Percentiles rank a stretch among this genome's conserved stretches.
These are phyloP conservation scores for Boletus semigastroideus DNA, from an alignment of 1,284 basidiomycete species.

Conservation along the genomic window DNA sequence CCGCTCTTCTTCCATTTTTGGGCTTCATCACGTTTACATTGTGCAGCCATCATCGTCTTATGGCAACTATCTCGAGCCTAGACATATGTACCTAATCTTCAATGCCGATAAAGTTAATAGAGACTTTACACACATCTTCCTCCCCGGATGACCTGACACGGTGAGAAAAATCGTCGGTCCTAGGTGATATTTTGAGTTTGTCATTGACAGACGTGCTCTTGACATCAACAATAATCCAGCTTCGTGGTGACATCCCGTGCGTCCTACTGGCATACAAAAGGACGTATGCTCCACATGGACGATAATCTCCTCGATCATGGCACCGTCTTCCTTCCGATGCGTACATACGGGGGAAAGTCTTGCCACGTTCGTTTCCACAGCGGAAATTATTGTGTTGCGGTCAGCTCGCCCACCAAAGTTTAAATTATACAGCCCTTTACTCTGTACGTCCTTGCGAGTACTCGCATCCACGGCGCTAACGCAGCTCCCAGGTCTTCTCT, in stretches of 20 bases:
- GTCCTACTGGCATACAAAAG: constrained; percentile 1
- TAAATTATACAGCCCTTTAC: too few species aligned
- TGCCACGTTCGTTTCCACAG: too few species aligned
- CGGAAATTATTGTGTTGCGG: too few species aligned
- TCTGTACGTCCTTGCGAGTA: too few species aligned
- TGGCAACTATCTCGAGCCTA: neutral
- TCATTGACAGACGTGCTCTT: neutral
- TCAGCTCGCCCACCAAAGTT: too few species aligned
- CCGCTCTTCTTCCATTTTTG: constrained; percentile 39
- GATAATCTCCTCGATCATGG: constrained; percentile 4
- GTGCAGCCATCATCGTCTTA: constrained; percentile 4
- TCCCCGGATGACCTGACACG: constrained; percentile 5
- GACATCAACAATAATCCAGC: constrained; percentile 7
- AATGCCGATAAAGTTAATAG: neutral
- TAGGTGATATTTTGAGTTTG: constrained; percentile 1
- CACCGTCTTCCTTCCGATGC: too few species aligned
- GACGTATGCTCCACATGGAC: constrained; percentile 1
- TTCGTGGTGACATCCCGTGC: neutral
- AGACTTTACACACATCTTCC: too few species aligned
- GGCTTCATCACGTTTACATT: constrained; percentile 17
- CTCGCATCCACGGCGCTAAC: too few species aligned
- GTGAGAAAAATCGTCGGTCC: neutral
- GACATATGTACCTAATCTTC: constrained; percentile 18
- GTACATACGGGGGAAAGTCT: too few species aligned
- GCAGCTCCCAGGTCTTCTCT: too few species aligned